These are phyloP conservation scores for Citrus maxima DNA, from an alignment of 345 rosid genomes.

Conservation along the genomic window DNA sequence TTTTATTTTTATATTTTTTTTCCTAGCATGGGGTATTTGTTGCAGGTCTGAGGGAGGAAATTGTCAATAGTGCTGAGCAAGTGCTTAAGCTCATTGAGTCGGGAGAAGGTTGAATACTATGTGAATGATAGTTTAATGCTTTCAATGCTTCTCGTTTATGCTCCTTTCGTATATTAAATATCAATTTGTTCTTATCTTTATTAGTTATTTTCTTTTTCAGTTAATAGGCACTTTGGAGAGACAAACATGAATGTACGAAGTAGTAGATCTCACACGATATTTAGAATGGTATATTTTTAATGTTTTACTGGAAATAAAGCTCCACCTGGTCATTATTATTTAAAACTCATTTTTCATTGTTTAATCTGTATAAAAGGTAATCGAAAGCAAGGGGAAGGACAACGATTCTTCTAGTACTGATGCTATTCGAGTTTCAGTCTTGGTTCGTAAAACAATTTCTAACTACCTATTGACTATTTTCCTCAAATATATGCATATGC, in stretches of 20 bases:
- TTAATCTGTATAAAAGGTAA: conserved; percentile 50
- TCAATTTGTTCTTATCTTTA: conserved; percentile 2
- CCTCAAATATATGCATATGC: background rate
- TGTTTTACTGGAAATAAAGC: background rate
- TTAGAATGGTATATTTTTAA: conserved; percentile 71
- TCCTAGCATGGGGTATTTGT: conserved; percentile 84
- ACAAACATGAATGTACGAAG: conserved; percentile 95
- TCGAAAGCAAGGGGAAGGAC: conserved; percentile 81
- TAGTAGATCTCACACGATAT: conserved; percentile 96
- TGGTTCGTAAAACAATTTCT: conserved; percentile 49
- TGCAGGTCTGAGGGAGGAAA: conserved; percentile 84
- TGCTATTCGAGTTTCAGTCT: conserved; percentile 81
- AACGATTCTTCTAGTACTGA: conserved; percentile 37
- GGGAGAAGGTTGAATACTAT: conserved; percentile 74
- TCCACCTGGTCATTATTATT: background rate
- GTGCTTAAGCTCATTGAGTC: conserved; percentile 73
- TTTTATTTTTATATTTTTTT: conserved; percentile 18
- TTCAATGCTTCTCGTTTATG: background rate
- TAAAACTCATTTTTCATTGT: background rate
- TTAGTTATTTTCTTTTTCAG: conserved; percentile 29
- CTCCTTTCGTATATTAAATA: background rate
- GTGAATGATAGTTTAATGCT: background rate
- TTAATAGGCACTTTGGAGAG: conserved; percentile 90
- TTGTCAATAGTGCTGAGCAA: conserved; percentile 78
- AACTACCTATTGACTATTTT: background rate